Evolutionary conservation across 192 early-diverging fungal genomes (phyloP).

Genomic region (Entomortierella parvispora): DNA sequence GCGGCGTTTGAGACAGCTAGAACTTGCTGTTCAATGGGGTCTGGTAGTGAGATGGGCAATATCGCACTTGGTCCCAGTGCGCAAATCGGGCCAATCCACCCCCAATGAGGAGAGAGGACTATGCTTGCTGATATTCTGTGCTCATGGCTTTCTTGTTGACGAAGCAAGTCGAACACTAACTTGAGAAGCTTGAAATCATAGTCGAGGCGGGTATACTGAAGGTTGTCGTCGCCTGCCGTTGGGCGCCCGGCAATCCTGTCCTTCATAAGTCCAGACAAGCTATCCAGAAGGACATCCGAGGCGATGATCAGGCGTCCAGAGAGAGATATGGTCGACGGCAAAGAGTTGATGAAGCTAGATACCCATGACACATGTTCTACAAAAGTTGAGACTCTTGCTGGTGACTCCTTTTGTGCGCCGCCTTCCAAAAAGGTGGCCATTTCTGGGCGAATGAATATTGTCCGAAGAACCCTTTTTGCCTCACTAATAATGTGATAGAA

Average conservation of each 20-base stretch:
- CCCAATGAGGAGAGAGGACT: conserved; percentile 17
- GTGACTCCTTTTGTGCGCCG: too few relatives aligned
- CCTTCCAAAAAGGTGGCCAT: too few relatives aligned
- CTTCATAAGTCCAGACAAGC: conserved; percentile 16
- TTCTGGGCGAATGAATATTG: conserved; percentile 18
- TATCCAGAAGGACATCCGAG: background rate
- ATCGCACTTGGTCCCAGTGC: conserved; percentile 16
- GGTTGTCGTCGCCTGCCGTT: background rate
- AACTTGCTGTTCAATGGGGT: background rate
- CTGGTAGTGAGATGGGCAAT: background rate
- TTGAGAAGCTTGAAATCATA: conserved; percentile 11
- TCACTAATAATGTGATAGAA: background rate
- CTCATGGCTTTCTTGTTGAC: background rate
- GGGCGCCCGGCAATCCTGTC: too few relatives aligned
- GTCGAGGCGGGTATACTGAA: background rate
- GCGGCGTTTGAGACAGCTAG: background rate
- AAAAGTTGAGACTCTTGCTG: background rate
- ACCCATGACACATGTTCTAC: conserved; percentile 25
- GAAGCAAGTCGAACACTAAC: too few relatives aligned
- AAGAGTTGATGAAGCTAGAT: conserved; percentile 27
- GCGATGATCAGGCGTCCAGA: background rate
- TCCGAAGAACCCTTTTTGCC: conserved; percentile 1
- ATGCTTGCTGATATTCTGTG: background rate
- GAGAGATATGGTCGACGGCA: conserved; percentile 5
- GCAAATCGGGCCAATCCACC: conserved; percentile 18